phyloP scores from a whole-genome alignment of 2,329 filamentous ascomycete genomes.

The Incumbomyces lentus region DNA sequence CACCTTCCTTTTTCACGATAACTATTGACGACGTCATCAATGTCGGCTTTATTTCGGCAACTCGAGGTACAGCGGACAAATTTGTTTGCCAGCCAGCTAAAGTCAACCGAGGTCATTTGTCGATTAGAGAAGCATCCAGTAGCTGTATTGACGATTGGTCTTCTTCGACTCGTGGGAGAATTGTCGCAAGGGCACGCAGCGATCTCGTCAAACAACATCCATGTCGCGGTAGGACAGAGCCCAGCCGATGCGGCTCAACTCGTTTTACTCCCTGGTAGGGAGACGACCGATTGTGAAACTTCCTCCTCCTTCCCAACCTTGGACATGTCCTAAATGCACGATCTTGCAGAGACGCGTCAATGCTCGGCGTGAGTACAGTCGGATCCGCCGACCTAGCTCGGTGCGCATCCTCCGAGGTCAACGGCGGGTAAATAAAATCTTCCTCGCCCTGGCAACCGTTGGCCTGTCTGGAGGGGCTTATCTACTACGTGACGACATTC shows the following conservation, averaged over 20 bases:
- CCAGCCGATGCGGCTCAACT: conserved; percentile 5
- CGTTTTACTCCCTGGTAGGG: conserved; percentile 1
- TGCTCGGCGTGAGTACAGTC: conserved; percentile 2
- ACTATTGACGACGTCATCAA: background rate
- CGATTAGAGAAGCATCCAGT: too few species aligned
- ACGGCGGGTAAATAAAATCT: conserved; percentile 3
- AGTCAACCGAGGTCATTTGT: too few species aligned
- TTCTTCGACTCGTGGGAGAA: too few species aligned
- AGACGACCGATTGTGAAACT: background rate
- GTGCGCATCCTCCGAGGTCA: background rate
- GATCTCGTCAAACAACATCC: too few species aligned
- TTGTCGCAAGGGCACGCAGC: too few species aligned
- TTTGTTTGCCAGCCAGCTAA: too few species aligned
- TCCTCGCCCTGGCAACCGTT: conserved; percentile 24
- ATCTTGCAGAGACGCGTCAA: background rate
- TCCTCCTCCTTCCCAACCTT: background rate
- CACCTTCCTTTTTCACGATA: too few species aligned
- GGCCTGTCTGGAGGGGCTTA: conserved; percentile 35
- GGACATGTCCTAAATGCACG: conserved; percentile 3
- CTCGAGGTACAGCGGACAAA: too few species aligned
- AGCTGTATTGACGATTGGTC: too few species aligned
- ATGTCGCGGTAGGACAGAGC: background rate
- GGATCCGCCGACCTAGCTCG: conserved; percentile 1
- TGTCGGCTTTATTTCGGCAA: too few species aligned
- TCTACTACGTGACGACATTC: conserved; percentile 55